phyloP scores from a whole-genome alignment of 1,284 basidiomycete genomes.

The Puccinia sorghi region DNA sequence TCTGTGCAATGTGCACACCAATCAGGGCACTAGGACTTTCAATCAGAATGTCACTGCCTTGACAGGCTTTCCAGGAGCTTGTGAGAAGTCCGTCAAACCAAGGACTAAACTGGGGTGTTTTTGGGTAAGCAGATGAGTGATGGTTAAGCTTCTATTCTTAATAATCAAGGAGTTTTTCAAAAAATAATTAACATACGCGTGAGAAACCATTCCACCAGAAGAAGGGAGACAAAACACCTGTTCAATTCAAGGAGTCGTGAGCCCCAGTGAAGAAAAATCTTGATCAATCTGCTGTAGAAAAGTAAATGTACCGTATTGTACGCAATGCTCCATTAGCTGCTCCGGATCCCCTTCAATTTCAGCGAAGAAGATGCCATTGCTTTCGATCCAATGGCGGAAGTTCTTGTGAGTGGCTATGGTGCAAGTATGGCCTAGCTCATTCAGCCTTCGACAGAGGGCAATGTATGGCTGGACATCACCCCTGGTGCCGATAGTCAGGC shows the following conservation, averaged over 20 bases:
- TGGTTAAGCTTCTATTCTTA: neutral
- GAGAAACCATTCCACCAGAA: slow-evolving; percentile 85
- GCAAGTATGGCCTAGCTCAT: slow-evolving; percentile 66
- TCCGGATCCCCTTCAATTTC: slow-evolving; percentile 66
- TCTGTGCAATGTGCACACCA: slow-evolving; percentile 94
- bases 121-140: slow-evolving; percentile 15
- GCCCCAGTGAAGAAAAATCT: neutral
- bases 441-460: slow-evolving; percentile 65
- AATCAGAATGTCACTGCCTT: slow-evolving; percentile 85
- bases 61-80: slow-evolving; percentile 92
- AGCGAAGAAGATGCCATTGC: slow-evolving; percentile 65
- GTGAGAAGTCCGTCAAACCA: slow-evolving; percentile 94
- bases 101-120: slow-evolving; percentile 73
- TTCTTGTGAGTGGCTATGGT: slow-evolving; percentile 69
- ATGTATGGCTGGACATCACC: slow-evolving; percentile 73
- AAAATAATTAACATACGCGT: slow-evolving; percentile 68
- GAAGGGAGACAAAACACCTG: slow-evolving; percentile 72
- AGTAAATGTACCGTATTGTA: slow-evolving; percentile 22
- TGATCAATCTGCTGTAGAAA: neutral
- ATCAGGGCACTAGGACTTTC: slow-evolving; percentile 97
- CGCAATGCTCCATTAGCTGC: slow-evolving; percentile 62
- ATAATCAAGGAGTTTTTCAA: neutral
- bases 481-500: slow-evolving; percentile 58
- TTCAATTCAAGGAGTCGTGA: neutral
- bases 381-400: slow-evolving; percentile 65